Percentiles rank a stretch among this genome's conserved stretches.
These are phyloP conservation scores for Penicillium sp. DNA, from an alignment of 2,329 filamentous ascomycete genomes.

Conservation along the genomic window DNA sequence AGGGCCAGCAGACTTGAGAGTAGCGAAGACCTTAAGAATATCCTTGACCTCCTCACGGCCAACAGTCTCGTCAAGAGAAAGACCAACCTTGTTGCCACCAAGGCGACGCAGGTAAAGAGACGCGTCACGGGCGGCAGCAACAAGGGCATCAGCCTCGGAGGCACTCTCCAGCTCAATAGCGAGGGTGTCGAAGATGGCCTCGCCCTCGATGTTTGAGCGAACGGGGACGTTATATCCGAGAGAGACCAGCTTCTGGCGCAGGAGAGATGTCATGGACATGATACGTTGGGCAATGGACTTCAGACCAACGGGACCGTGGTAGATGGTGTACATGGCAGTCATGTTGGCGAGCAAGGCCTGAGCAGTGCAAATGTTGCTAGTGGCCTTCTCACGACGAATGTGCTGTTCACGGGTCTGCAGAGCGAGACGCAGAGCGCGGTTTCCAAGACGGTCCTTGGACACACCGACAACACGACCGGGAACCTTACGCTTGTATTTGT, in stretches of 20 bases:
- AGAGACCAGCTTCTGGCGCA: slow-evolving; percentile 64
- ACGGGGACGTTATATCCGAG: slow-evolving; percentile 65
- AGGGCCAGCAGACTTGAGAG: slow-evolving; percentile 39
- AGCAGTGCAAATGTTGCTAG: slow-evolving; percentile 95
- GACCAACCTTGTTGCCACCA: slow-evolving; percentile 61
- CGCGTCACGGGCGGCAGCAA: slow-evolving; percentile 52
- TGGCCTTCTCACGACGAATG: slow-evolving; percentile 93
- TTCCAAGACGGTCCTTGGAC: slow-evolving; percentile 84
- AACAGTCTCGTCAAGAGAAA: slow-evolving; percentile 77
- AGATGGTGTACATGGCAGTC: slow-evolving; percentile 91
- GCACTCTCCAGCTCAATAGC: slow-evolving; percentile 59
- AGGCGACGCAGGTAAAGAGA: slow-evolving; percentile 64
- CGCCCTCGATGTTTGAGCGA: slow-evolving; percentile 57
- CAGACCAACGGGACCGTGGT: slow-evolving; percentile 83
- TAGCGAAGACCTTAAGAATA: slow-evolving; percentile 58
- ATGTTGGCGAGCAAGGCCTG: slow-evolving; percentile 94
- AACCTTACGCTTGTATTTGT: slow-evolving; percentile 92
- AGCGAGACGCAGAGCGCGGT: slow-evolving; percentile 76
- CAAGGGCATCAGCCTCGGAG: slow-evolving; percentile 53
- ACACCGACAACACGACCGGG: slow-evolving; percentile 87
- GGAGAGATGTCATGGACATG: slow-evolving; percentile 66
- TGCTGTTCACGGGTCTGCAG: slow-evolving; percentile 95
- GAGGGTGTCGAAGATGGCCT: slow-evolving; percentile 76
- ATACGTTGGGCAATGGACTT: slow-evolving; percentile 79
- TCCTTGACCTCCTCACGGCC: slow-evolving; percentile 56